phyloP scores from a whole-genome alignment of 2,329 filamentous ascomycete genomes.

The Neonectria ditissima region DNA sequence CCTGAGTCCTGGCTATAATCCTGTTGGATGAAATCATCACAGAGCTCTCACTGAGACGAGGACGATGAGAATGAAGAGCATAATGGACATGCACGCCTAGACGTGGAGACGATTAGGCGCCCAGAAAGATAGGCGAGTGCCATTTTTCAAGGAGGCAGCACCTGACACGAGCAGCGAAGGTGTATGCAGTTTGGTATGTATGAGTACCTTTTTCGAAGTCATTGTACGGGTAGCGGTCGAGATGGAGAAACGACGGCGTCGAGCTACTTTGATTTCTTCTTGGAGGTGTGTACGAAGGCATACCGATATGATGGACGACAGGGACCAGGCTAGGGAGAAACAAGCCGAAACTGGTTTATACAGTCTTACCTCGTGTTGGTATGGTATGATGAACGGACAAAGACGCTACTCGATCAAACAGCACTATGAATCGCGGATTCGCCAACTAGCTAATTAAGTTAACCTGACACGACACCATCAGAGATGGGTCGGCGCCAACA shows the following conservation, averaged over 20 bases:
- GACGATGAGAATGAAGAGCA: not conserved
- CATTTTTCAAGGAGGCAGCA: not conserved
- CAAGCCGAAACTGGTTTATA: slow-evolving; percentile 4
- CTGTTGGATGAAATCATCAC: not conserved
- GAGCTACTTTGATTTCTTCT: slow-evolving; percentile 11
- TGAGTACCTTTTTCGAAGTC: not conserved
- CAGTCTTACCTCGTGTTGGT: slow-evolving; percentile 11
- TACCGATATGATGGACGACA: slow-evolving; percentile 5
- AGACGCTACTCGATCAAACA: slow-evolving; percentile 10
- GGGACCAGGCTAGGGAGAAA: slow-evolving; percentile 4
- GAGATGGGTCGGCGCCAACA: not conserved
- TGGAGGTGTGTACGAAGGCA: slow-evolving; percentile 11
- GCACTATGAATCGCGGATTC: slow-evolving; percentile 6
- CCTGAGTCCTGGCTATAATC: not conserved
- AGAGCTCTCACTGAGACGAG: not conserved
- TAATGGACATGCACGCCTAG: not conserved
- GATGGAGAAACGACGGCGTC: slow-evolving; percentile 28
- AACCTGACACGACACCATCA: not conserved
- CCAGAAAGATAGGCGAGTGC: not conserved
- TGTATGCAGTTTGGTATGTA: not conserved
- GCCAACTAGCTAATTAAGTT: slow-evolving; percentile 2
- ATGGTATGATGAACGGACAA: slow-evolving; percentile 4
- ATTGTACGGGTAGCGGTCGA: slow-evolving; percentile 8
- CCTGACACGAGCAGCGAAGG: not conserved
- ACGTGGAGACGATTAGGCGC: not conserved